A percentile compares a stretch with the other conserved stretches of the same genome.
Conservation (phyloP, 306 rosid genomes). For the Fragaria iinumae region DNA sequence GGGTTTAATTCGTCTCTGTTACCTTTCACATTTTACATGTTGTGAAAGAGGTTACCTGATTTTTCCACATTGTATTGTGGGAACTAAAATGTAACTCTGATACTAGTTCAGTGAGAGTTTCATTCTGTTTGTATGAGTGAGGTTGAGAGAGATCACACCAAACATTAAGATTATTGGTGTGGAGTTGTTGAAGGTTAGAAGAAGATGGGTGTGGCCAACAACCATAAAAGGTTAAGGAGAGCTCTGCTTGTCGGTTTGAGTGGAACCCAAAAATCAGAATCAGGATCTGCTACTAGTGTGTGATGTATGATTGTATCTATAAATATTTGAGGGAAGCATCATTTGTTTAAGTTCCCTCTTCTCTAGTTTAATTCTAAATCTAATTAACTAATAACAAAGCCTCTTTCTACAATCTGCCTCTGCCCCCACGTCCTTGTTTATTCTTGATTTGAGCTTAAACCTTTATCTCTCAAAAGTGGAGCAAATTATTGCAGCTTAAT, state of each 20-base stretch:
- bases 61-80: conserved; percentile 40
- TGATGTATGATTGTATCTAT: conserved; percentile 55
- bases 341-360: conserved; percentile 20
- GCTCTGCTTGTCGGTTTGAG: conserved; percentile 55
- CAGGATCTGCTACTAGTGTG: conserved; percentile 70
- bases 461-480: conserved; percentile 33
- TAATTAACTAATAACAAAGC: conserved; percentile 26
- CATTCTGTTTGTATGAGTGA: conserved; percentile 25
- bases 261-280: conserved; percentile 86
- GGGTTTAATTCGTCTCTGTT: conserved; percentile 22
- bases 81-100: conserved; percentile 42
- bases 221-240: conserved; percentile 44
- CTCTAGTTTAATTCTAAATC: conserved; percentile 26
- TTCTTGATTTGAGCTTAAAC: conserved; percentile 25
- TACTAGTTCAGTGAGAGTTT: conserved; percentile 19
- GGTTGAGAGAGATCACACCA: conserved; percentile 39
- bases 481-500: conserved; percentile 30
- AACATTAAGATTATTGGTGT: conserved; percentile 41
- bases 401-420: conserved; percentile 34
- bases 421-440: conserved; percentile 43
- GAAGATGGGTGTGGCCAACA: conserved; percentile 65
- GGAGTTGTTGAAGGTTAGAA: conserved; percentile 56
- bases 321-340: conserved; percentile 37
- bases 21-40: conserved; percentile 49
- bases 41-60: conserved; percentile 39